A percentile compares a stretch with the other conserved stretches of the same genome.
phyloP scores from a whole-genome alignment of 208 protist genomes.

The Wallacemonas collosoma region DNA sequence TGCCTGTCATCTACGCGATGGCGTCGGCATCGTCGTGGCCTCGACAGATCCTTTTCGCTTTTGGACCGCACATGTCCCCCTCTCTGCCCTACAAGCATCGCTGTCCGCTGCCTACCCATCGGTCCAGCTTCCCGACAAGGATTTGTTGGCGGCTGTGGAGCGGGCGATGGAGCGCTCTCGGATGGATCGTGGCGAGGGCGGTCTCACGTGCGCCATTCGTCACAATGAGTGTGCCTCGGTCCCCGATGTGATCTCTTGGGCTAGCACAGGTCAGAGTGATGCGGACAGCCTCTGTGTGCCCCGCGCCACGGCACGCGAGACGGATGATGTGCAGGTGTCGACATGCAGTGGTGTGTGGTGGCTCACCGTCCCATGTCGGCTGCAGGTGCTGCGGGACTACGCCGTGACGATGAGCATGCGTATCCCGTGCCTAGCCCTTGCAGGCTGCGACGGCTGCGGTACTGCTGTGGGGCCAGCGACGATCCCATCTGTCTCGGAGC shows the following conservation, averaged over 20 bases:
- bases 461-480: neutral
- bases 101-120: slow-evolving; percentile 4
- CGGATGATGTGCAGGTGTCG: no score
- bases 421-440: neutral
- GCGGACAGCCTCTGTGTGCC: no score
- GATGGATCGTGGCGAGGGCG: no score
- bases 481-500: neutral
- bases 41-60: neutral
- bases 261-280: no score
- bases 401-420: neutral
- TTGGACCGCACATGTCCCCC: slow-evolving; percentile 8
- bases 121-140: slow-evolving; percentile 6
- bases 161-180: neutral
- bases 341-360: neutral
- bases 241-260: no score
- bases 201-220: no score
- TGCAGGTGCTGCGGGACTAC: slow-evolving; percentile 10
- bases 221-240: no score
- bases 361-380: neutral
- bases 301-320: no score
- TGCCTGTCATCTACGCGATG: slow-evolving; percentile 8
- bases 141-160: neutral
- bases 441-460: slow-evolving; percentile 1
- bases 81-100: neutral
- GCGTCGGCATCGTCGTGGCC: slow-evolving; percentile 2